These are phyloP conservation scores for Podila horticola DNA, from an alignment of 192 early-diverging fungal genomes.

Conservation along the genomic window DNA sequence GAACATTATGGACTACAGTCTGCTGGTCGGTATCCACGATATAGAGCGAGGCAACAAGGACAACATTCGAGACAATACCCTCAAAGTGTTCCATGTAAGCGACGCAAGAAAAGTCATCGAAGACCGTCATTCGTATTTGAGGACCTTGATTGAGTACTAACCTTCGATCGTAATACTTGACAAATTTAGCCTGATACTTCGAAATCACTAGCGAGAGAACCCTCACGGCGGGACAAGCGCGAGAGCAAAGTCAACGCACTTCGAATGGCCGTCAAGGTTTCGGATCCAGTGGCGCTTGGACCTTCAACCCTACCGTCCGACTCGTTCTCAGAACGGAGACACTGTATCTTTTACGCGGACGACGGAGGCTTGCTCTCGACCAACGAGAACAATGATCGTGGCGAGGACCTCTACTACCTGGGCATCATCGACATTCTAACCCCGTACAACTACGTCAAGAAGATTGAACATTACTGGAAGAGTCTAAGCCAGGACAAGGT, in stretches of 20 bases:
- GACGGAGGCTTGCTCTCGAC: slow-evolving; percentile 90
- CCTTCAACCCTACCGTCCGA: slow-evolving; percentile 66
- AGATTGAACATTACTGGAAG: slow-evolving; percentile 92
- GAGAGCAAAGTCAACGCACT: slow-evolving; percentile 66
- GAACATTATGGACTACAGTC: slow-evolving; percentile 99
- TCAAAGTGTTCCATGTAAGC: slow-evolving; percentile 78
- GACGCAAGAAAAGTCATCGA: no score
- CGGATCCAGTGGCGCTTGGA: slow-evolving; percentile 69
- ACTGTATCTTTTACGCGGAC: slow-evolving; percentile 91
- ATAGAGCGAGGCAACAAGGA: slow-evolving; percentile 84
- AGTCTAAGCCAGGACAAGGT: slow-evolving; percentile 80
- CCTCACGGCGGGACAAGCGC: slow-evolving; percentile 57
- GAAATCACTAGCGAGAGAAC: slow-evolving; percentile 52
- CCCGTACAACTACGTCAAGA: slow-evolving; percentile 89
- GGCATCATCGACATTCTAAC: slow-evolving; percentile 99
- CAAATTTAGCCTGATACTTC: slow-evolving; percentile 56
- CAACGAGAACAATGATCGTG: slow-evolving; percentile 72
- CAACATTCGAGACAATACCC: slow-evolving; percentile 91
- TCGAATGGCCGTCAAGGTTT: slow-evolving; percentile 61
- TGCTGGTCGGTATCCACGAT: slow-evolving; percentile 94
- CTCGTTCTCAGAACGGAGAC: slow-evolving; percentile 67
- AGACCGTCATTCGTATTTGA: not conserved
- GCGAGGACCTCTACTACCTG: slow-evolving; percentile 89
- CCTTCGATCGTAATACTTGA: not conserved
- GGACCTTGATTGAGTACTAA: not conserved